Evolutionary conservation across 2,329 filamentous ascomycete genomes (phyloP), one percentile per base, ranked within the genome.

Genomic region (Zasmidium cellare): DNA sequence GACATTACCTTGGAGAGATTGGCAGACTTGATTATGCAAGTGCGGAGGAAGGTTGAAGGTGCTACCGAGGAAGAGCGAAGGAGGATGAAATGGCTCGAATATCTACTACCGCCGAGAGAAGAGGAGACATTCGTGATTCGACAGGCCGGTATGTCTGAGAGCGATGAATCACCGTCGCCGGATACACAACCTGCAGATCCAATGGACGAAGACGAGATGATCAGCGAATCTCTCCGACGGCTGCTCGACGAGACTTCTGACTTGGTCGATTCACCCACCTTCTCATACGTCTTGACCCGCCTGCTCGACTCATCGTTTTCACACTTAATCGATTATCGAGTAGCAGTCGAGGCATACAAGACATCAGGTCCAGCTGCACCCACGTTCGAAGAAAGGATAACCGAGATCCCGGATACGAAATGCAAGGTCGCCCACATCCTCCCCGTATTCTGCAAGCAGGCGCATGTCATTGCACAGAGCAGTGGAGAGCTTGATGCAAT

Each of bases 171-270:
- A 11, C 63, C 65, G 2, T 66, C 64, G 9, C 64, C 67, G 9
- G 65, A 64, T 28, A 52, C 46, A 22, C 53, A 55, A n/a, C 46
- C 53, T 19, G 57, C 56, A 1, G 60, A 64, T 18, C 64, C 67
- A 12, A 61, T 67, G 60, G 58, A 58, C 69, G 61, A 65, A 74
- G 47, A 25, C 22, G 19, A 73, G 77, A 23, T 75, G 12, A 73
- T 79, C 25, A 80, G 82, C n/a, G 72, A 81, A 6, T 84, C 87
- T 1, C 84, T 99, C 56, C 87, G 93, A 56, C 88, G 90, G 57
- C 84, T 99, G 19, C 84, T 99, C 1, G 93, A 99, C 72, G 94
- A 99, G 79, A 97, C 94, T 1, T 90, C 93, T 41, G 94, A 99
- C 72, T 84, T 99, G 22, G 88, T 97, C 70, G 94, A 99, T 71